These are phyloP conservation scores for Chlamydomonas incerta DNA, from an alignment of 139 green algal species.

Conservation along the genomic window DNA sequence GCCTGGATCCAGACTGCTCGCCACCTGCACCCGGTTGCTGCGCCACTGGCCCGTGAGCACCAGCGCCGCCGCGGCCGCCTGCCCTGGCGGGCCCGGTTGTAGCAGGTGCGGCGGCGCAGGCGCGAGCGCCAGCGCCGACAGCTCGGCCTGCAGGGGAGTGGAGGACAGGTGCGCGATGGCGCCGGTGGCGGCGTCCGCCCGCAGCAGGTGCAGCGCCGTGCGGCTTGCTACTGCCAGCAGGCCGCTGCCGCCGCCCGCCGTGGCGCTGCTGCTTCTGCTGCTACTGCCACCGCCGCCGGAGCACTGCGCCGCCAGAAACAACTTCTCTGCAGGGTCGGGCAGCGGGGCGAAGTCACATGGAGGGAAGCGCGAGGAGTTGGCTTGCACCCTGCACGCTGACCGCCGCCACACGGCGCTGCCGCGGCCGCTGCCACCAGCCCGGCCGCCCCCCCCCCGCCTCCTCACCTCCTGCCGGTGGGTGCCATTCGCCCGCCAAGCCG, in stretches of 20 bases:
- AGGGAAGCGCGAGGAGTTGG: no score
- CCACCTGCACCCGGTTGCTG: conserved; percentile 18
- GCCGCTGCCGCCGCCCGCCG: not conserved
- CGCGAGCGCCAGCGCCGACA: conserved; percentile 26
- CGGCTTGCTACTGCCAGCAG: conserved; percentile 28
- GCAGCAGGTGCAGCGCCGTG: not conserved
- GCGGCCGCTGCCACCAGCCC: no score
- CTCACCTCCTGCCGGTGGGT: not conserved
- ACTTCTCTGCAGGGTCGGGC: not conserved
- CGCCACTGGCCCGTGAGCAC: conserved; percentile 41
- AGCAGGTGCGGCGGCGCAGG: not conserved
- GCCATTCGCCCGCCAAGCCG: conserved; percentile 24
- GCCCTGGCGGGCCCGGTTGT: not conserved
- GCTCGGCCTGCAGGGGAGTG: conserved; percentile 35
- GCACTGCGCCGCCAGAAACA: conserved; percentile 21
- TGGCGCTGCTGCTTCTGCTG: not conserved
- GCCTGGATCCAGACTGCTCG: no score
- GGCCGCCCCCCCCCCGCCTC: not conserved
- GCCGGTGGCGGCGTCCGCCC: not conserved
- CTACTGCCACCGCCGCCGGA: not conserved
- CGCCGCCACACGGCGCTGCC: no score
- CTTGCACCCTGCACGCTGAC: no score
- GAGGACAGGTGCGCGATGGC: not conserved
- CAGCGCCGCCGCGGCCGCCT: not conserved
- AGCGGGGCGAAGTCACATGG: no score